Conservation (phyloP, 257 asterid species). For the Forsythia suspensa region DNA sequence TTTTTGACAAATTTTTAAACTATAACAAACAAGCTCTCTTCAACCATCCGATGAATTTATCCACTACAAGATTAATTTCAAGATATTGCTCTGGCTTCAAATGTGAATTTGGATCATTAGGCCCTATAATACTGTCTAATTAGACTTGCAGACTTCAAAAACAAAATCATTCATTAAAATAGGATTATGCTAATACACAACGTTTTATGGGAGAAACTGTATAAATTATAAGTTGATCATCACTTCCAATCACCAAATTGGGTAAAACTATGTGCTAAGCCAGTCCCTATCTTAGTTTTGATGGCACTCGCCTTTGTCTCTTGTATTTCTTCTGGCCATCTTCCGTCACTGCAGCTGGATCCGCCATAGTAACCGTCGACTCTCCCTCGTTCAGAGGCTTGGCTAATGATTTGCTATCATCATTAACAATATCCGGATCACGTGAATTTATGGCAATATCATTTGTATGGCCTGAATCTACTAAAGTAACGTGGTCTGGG, state of each 20-base stretch:
- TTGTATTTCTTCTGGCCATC: conserved; percentile 44
- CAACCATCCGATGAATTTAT: no score
- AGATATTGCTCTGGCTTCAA: no score
- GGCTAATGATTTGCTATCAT: conserved; percentile 18
- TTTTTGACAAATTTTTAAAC: no score
- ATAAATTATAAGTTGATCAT: neutral
- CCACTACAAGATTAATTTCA: no score
- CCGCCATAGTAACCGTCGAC: conserved; percentile 12
- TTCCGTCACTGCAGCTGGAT: conserved; percentile 30
- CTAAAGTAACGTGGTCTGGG: conserved; percentile 17
- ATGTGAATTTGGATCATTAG: no score
- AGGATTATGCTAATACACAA: neutral
- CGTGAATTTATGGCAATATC: conserved; percentile 18
- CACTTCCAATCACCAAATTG: neutral
- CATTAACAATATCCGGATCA: conserved; percentile 20
- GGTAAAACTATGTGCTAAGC: neutral
- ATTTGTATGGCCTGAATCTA: conserved; percentile 13
- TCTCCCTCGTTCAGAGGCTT: conserved; percentile 30
- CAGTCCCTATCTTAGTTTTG: neutral
- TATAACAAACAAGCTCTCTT: no score
- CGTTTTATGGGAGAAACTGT: neutral
- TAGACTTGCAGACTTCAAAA: neutral
- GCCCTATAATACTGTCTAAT: no score
- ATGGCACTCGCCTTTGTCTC: conserved; percentile 39
- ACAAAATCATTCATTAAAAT: neutral